Evolutionary conservation across 441 rosid species (phyloP), one percentile per base, ranked within the genome.

Genomic region (Macaranga tanarius): DNA sequence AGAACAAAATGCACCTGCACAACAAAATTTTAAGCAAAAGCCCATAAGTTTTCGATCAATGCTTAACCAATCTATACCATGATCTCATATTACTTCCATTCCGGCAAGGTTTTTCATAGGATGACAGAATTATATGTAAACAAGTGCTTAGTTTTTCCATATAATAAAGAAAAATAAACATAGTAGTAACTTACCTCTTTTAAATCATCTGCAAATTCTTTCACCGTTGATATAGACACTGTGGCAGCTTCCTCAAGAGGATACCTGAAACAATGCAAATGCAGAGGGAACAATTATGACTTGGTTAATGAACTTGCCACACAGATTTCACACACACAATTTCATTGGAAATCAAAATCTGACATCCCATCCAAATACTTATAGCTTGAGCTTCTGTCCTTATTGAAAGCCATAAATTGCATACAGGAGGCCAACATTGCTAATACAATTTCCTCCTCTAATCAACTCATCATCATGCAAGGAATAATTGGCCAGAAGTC

Each of bases 191-290:
- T 5, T 82, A 88, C 97, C 97, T 94, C 99, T 83, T 89, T 90
- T 19, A 94, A 70, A 72, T 79, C 92, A 77, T 79, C 79, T 9
- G 88, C 82, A 63, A 82, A 88, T 77, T 90, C 93, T 81, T 84
- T 89, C 69, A 86, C 71, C 0, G 96, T 85, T 34, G 97, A 92
- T 80, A 95, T 82, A 58, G 97, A 86, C 52, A 90, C 75, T 2
- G 62, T 22, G 62, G 97, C 97, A 69, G 99, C 96, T 82, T 90
- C 93, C 58, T 90, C 91, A 13, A 73, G 81, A 72, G 99, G 99
- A 76, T 94, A 94, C 70, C 98, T 93, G 78, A 73, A 62, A 74
- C 13, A 65, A 17, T 4, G n/a, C 40, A 42, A 62, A 23, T 4
- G 23, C 20, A n/a, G 57, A 52, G 16, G 5, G 19, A 7, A 52